Percentiles rank a stretch among this genome's conserved stretches.
Evolutionary conservation across 352 stramenopile genomes (phyloP).

Genomic region (Globisporangium apiculatum): DNA sequence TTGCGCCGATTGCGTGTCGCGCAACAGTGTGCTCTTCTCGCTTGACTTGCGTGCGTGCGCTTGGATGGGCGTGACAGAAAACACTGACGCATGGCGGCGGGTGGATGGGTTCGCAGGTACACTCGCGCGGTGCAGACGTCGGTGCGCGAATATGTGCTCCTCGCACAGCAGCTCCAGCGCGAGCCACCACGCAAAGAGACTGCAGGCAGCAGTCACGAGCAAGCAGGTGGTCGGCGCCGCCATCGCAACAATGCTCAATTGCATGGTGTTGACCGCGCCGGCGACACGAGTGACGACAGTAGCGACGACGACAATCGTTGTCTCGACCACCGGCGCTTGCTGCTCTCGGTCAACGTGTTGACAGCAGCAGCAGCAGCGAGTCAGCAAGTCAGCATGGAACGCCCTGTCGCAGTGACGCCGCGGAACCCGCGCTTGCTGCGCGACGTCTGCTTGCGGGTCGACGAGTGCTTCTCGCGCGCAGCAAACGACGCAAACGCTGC

Average conservation of each 20-base stretch:
- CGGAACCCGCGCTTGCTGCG: constrained; percentile 6
- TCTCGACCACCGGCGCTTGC: background rate
- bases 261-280: no score
- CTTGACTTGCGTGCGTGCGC: no score
- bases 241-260: background rate
- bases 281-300: background rate
- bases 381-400: constrained; percentile 12
- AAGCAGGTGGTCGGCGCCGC: no score
- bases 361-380: constrained; percentile 1
- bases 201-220: no score
- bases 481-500: background rate
- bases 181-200: constrained; percentile 1
- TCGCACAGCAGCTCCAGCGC: constrained; percentile 1
- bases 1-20: background rate
- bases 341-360: constrained; percentile 11
- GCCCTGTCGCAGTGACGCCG: constrained; percentile 10
- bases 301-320: background rate
- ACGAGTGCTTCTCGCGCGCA: constrained; percentile 7
- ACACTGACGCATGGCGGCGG: background rate
- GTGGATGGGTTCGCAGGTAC: constrained; percentile 5
- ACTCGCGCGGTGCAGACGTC: constrained; percentile 1
- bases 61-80: no score
- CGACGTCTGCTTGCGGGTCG: background rate
- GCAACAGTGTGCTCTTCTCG: no score
- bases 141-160: constrained; percentile 14